Base-by-base conservation (phyloP, 2,329 filamentous ascomycete genomes). In the Sclerotinia spermophila region DNA sequence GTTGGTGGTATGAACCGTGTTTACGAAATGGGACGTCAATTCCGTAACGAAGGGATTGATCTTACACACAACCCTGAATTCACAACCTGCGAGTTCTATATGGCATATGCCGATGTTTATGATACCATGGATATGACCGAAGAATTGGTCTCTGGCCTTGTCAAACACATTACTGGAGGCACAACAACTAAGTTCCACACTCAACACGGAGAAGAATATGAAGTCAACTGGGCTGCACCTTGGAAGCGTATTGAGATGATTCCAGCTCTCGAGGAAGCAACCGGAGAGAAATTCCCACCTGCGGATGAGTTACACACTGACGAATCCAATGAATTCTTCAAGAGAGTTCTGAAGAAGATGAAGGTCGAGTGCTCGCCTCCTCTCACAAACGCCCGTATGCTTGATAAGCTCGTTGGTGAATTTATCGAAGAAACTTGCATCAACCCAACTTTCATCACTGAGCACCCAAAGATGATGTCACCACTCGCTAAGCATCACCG, bases 21-120 rank as follows among this genome's bases (percentile, higher is more conserved):
- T 21, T 99, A 97, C 82, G 96, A 99, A 81, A 89, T 99, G 73
- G 96, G 96, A 74, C 91, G 94, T 75, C 93, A 97, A 80, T 99
- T 99, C 88, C 86, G 96, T 78, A 99, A 99, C 79, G 94, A 97
- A 82, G 90, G 92, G 72, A 91, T 93, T 74, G 93, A 97, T 80
- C 84, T 96, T 66, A 99, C 96, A 11, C 96, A 99, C 86, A 99
- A 98, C 85, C 96, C 92, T 53, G 96, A 99, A 81, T 99, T 99
- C 84, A 99, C 96, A 58, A 97, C 93, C 38, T 93, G 93, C 81
- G 96, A 99, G 82, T 98, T 98, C 83, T 99, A 99, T 83, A 90
- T 92, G 87, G 95, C 96, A 5, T 98, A 94, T 76, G 92, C 91
- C 70, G 94, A 97, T 81, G 89, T 97, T 76, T 92, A 96, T 81